Conservation (phyloP, 2,329 filamentous ascomycete species). For the Clonostachys sp. region DNA sequence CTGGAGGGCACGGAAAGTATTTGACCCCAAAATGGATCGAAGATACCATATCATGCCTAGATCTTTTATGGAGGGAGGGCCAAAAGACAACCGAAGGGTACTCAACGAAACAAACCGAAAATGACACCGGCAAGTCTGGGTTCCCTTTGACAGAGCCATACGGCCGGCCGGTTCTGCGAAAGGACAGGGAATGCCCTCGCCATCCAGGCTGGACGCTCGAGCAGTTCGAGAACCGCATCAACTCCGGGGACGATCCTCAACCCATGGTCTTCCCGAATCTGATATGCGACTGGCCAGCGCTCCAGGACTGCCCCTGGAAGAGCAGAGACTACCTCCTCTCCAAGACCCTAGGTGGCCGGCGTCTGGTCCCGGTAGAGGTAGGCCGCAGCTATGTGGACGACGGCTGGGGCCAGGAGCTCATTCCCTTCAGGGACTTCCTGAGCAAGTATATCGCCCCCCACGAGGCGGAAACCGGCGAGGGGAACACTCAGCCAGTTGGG, state of each 20-base stretch:
- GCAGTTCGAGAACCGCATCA: conserved; percentile 58
- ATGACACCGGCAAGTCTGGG: neutral
- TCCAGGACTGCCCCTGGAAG: conserved; percentile 64
- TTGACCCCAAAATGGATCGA: conserved; percentile 50
- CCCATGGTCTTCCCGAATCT: conserved; percentile 69
- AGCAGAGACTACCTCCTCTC: conserved; percentile 69
- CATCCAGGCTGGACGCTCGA: conserved; percentile 44
- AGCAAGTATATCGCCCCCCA: conserved; percentile 46
- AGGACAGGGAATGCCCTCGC: conserved; percentile 14
- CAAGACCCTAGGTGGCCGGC: conserved; percentile 68
- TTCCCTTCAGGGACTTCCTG: conserved; percentile 71
- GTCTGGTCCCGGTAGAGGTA: conserved; percentile 82
- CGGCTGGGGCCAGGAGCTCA: conserved; percentile 78
- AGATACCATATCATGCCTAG: conserved; percentile 38
- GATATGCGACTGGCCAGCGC: conserved; percentile 69
- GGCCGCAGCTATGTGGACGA: conserved; percentile 84
- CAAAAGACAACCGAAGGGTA: neutral
- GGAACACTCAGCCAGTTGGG: conserved; percentile 34
- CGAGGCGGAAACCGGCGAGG: conserved; percentile 2
- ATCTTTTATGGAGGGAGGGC: conserved; percentile 13
- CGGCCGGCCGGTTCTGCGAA: conserved; percentile 15
- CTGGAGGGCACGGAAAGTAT: conserved; percentile 52
- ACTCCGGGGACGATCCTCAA: conserved; percentile 31
- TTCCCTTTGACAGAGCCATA: conserved; percentile 14
- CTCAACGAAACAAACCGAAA: too few species aligned